Conservation (phyloP, 169 alveolate species). For the Theileria annulata region DNA sequence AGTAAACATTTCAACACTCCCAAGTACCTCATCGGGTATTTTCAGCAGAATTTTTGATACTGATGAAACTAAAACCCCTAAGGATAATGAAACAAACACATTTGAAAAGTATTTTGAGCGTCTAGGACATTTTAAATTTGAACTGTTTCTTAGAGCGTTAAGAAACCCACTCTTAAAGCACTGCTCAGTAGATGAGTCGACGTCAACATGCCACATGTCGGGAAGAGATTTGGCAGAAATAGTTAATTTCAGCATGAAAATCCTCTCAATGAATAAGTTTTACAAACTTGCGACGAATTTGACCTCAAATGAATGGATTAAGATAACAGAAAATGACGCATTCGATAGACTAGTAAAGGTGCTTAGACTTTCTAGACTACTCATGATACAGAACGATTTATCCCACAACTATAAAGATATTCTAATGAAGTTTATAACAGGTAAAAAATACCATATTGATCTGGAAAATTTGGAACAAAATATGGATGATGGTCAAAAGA, state of each 20-base stretch:
- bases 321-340: constrained; percentile 1
- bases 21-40: constrained; percentile 17
- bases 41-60: neutral
- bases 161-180: constrained; percentile 13
- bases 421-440: constrained; percentile 4
- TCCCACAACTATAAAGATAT: constrained; percentile 35
- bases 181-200: constrained; percentile 15
- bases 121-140: constrained; percentile 6
- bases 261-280: constrained; percentile 17
- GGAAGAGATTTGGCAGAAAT: constrained; percentile 59
- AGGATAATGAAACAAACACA: neutral
- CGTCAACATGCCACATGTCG: constrained; percentile 18
- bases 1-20: constrained; percentile 23
- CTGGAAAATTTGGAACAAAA: neutral
- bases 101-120: neutral
- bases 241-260: constrained; percentile 18
- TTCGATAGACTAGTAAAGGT: constrained; percentile 8
- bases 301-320: neutral
- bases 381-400: constrained; percentile 40
- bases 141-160: constrained; percentile 24
- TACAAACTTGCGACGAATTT: constrained; percentile 1
- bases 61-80: neutral
- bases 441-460: neutral
- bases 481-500: neutral
- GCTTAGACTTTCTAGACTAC: constrained; percentile 22